Evolutionary conservation across 139 green algal species (phyloP), one percentile per base, ranked within the genome.

Genomic region (Micractinium sp.): DNA sequence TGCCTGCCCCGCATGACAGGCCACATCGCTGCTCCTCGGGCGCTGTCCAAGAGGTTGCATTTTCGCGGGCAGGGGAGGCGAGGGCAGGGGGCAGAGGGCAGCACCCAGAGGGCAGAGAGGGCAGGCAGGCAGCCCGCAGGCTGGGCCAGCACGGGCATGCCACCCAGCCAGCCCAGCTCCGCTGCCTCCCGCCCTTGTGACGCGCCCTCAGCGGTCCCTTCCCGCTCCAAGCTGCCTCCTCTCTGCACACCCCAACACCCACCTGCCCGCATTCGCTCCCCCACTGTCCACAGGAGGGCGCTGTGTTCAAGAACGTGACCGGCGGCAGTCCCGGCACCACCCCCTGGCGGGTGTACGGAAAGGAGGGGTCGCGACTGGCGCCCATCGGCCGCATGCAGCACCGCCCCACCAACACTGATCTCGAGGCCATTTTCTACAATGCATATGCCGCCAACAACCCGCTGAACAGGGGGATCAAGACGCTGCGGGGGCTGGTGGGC

Each of bases 321-420:
- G 23, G 77, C n/a, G 81, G 85, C 20, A 75, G 75, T 25, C 78
- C 79, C 61, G 33, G 35, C 38, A 19, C 39, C 56, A 36, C 73
- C 2, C 87, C 90, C 12, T 91, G 90, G 90, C 73, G 86, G 29
- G 89, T 92, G 27, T 92, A 87, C 53, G 75, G 85, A 25, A 83
- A 69, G 69, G 41, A 86, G 35, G 82, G 81, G 19, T 53, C 66
- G 25, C 41, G 35, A 22, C 85, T 80, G 82, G 33, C 86, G 33
- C 53, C 47, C 16, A 83, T 93, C 20, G 90, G 60, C 39, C 73
- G 82, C 56, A 93, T 93, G 90, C 36, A 87, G 73, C 82, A 77
- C 39, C 87, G 90, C 15, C 90, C 90, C 15, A 66, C 33, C 36
- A 38, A 66, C 14, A 23, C 39, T 1, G 90, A 91, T 31, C 38